Percentiles rank a stretch among this genome's conserved stretches.
Evolutionary conservation across 2,329 filamentous ascomycete genomes (phyloP).

Genomic region (Sporothrix inflata): DNA sequence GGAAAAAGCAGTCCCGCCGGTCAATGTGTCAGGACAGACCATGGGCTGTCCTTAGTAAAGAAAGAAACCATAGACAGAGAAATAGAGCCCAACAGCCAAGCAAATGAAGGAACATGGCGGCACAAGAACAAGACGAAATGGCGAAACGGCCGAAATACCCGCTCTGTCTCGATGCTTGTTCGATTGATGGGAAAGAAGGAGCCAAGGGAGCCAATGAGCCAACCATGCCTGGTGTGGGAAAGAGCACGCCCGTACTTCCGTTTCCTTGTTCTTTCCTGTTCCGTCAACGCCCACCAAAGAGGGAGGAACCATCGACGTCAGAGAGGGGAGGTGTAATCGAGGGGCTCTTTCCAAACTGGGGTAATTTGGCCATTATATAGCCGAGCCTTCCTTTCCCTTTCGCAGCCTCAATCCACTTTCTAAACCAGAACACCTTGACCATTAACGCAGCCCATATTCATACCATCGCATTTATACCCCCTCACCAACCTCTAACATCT

Average conservation of each 20-base stretch:
- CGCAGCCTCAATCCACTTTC: background rate
- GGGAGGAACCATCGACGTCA: conserved; percentile 25
- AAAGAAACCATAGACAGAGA: background rate
- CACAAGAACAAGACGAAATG: conserved; percentile 1
- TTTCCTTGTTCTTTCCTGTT: conserved; percentile 18
- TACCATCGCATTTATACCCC: background rate
- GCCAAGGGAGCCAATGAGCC: background rate
- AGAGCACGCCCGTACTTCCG: background rate
- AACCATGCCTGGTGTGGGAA: background rate
- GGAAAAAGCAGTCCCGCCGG: background rate
- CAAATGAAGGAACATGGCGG: background rate
- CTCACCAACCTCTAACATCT: background rate
- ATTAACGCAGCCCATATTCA: background rate
- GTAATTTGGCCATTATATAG: conserved; percentile 14
- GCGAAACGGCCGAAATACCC: background rate
- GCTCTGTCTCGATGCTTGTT: background rate
- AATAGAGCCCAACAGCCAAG: too few species aligned
- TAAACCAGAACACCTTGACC: background rate
- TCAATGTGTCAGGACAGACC: background rate
- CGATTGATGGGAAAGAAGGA: conserved; percentile 20
- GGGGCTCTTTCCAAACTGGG: background rate
- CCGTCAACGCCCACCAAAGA: background rate
- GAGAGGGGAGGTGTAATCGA: background rate
- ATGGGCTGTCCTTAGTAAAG: background rate
- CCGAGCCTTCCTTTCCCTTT: background rate